Evolutionary conservation across 768 basidiomycete species (phyloP), one percentile per base, ranked within the genome.

Genomic region (Pleurotus cornucopiae): DNA sequence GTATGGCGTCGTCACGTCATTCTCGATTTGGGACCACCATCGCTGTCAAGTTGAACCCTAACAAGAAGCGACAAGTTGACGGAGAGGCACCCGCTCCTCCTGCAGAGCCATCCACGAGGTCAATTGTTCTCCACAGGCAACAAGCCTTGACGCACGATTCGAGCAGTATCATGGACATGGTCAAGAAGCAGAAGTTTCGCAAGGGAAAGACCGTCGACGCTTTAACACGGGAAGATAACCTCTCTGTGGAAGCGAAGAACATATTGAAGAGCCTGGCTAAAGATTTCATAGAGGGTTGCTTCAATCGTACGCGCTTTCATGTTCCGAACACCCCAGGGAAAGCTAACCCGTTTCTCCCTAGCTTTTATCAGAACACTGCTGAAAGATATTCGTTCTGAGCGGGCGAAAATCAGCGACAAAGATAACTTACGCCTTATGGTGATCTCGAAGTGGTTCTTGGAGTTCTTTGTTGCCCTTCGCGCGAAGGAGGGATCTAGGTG

Each of bases 1-100:
- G 83, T 47, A 73, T 73, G 38, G 71, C 77, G 14, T 72, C 85
- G 51, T 90, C 93, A 18, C 82, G 97, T 30, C 97, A 99, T 72
- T 93, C 94, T 21, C 85, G 95, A 47, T 99, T 99, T 70, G 97
- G 97, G 1, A 98, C 97, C 2, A 98, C 95, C 6, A 87, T 98
- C 60, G 74, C 88, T 18, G 87, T 99, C 53, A 82, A 78, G 59
- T 75, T 89, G 43, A 88, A 86, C 57, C 68, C 84, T 12, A 80
- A 78, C 60, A 83, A 81, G 68, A 64, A 58, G 44, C 54, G 57
- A 14, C 46, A 44, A 45, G 52, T 37, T 38, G 30, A 62, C 30
- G 61, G 62, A n/a, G 67, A 64, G 23, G 55, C 63, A 23, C 59
- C 62, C 5, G 56, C 55, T n/a, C 60, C 60, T 20, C 21, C 58